Evolutionary conservation across 805 yeast genomes (phyloP).

Genomic region (Candida manassasensis): DNA sequence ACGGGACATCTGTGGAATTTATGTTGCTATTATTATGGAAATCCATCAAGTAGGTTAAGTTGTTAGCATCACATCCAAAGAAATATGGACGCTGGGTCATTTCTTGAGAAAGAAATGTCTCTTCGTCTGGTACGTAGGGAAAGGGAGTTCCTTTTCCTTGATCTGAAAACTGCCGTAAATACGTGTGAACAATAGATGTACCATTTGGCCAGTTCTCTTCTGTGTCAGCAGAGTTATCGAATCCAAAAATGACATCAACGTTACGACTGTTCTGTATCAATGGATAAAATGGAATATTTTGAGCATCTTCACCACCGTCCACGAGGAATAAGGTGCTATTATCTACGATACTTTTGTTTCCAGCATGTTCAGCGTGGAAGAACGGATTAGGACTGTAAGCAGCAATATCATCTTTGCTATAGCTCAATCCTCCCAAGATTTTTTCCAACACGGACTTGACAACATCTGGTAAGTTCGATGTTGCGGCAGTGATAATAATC

Average conservation of each 20-base stretch:
- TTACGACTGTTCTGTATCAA: conserved; percentile 28
- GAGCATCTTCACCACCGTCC: conserved; percentile 41
- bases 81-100: conserved; percentile 69
- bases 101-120: conserved; percentile 54
- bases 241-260: conserved; percentile 34
- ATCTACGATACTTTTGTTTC: conserved; percentile 13
- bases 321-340: conserved; percentile 26
- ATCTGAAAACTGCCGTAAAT: conserved; percentile 27
- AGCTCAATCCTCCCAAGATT: conserved; percentile 32
- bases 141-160: conserved; percentile 59
- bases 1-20: conserved; percentile 52
- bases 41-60: conserved; percentile 45
- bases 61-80: conserved; percentile 74
- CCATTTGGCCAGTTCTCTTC: conserved; percentile 36
- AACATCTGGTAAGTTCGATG: conserved; percentile 21
- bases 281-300: conserved; percentile 37
- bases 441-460: conserved; percentile 18
- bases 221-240: conserved; percentile 34
- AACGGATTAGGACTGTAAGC: conserved; percentile 67
- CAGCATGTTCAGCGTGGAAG: conserved; percentile 33
- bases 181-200: conserved; percentile 27
- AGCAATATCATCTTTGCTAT: conserved; percentile 63
- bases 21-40: conserved; percentile 6
- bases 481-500: conserved; percentile 52
- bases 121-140: conserved; percentile 75